Percentiles rank a stretch among this genome's conserved stretches.
phyloP scores from a whole-genome alignment of 2,329 filamentous ascomycete genomes.

The Canariomyces notabilis region DNA sequence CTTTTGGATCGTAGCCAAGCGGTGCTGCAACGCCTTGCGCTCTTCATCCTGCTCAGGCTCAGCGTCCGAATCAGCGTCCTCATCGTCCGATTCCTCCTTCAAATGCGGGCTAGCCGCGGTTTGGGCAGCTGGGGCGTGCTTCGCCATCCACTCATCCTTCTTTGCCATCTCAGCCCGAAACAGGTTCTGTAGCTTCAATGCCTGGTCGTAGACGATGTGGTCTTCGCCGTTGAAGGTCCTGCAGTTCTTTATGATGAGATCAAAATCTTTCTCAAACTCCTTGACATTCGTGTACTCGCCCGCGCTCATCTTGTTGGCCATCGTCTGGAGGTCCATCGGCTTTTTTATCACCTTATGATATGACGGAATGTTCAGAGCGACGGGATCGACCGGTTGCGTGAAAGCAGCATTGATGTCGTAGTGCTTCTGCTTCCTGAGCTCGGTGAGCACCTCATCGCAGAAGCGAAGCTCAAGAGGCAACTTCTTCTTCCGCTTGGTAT shows the following conservation, averaged over 20 bases:
- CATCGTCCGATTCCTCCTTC: conserved; percentile 68
- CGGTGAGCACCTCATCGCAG: conserved; percentile 73
- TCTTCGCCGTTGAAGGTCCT: conserved; percentile 78
- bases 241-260: conserved; percentile 83
- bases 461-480: conserved; percentile 85
- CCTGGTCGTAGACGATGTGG: conserved; percentile 68
- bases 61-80: conserved; percentile 58
- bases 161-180: conserved; percentile 72
- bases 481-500: conserved; percentile 81
- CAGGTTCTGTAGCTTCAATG: conserved; percentile 65
- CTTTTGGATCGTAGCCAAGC: conserved; percentile 48
- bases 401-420: conserved; percentile 66
- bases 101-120: conserved; percentile 60
- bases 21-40: conserved; percentile 29
- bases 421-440: conserved; percentile 72
- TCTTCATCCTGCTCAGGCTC: conserved; percentile 53
- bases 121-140: conserved; percentile 59
- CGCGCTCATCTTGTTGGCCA: conserved; percentile 67
- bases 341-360: conserved; percentile 95
- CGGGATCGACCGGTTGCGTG: conserved; percentile 80
- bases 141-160: conserved; percentile 76
- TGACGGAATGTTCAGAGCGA: conserved; percentile 85
- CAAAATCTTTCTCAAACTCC: conserved; percentile 80
- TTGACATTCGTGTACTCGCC: conserved; percentile 77
- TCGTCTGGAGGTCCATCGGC: conserved; percentile 90